phyloP scores from a whole-genome alignment of 306 rosid species.

The Betula pendula region DNA sequence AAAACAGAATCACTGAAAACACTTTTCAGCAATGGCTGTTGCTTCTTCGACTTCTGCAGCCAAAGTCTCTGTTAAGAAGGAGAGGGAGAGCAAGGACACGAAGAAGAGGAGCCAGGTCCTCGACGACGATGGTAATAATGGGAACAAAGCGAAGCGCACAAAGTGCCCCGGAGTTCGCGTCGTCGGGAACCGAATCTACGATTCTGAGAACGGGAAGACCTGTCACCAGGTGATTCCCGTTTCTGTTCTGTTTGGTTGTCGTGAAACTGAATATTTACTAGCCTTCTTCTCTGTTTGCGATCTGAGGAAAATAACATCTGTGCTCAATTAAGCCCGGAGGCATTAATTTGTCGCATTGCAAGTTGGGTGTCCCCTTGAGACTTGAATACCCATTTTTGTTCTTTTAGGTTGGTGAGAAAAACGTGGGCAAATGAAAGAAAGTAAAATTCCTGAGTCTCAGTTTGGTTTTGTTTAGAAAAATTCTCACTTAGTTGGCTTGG shows the following conservation, averaged over 20 bases:
- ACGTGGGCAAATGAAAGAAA: neutral
- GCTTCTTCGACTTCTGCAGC: slow-evolving; percentile 10
- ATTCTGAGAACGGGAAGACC: slow-evolving; percentile 44
- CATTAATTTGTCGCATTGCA: neutral
- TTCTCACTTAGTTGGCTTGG: no score
- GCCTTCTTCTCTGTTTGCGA: neutral
- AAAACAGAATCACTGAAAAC: neutral
- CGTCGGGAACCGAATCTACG: slow-evolving; percentile 37
- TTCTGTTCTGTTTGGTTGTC: neutral
- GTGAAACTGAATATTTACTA: neutral
- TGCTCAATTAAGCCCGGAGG: neutral
- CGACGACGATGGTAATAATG: neutral
- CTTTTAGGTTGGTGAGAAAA: neutral
- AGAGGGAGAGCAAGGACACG: slow-evolving; percentile 13
- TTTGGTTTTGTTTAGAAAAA: neutral
- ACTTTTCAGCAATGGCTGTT: slow-evolving; percentile 14
- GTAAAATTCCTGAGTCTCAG: neutral
- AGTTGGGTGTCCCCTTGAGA: neutral
- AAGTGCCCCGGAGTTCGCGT: slow-evolving; percentile 45
- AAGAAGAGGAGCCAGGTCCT: slow-evolving; percentile 25
- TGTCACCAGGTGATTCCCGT: slow-evolving; percentile 47
- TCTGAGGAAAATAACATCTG: neutral
- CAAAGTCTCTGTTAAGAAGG: neutral
- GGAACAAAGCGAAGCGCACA: slow-evolving; percentile 25
- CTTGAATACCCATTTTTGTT: neutral